A percentile compares a stretch with the other conserved stretches of the same genome.
These are phyloP conservation scores for Boletus pseudo-olivaceus DNA, from an alignment of 768 basidiomycete genomes.

Conservation along the genomic window DNA sequence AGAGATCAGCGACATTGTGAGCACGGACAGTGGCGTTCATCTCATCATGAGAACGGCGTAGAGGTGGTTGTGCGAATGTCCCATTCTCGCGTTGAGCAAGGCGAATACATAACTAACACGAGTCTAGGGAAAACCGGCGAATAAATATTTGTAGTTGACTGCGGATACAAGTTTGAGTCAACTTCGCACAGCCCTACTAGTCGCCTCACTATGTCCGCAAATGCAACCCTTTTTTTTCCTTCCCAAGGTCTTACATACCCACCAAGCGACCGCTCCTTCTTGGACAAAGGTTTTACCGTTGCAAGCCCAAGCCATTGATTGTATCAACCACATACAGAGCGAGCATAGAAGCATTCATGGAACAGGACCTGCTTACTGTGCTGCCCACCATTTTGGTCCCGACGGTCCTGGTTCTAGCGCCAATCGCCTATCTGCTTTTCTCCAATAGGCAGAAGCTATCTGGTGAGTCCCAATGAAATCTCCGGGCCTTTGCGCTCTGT, in stretches of 20 bases:
- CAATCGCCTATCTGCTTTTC: constrained; percentile 17
- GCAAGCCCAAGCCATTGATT: not conserved
- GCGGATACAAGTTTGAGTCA: too few species aligned
- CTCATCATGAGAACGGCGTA: constrained; percentile 83
- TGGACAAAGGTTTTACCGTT: not conserved
- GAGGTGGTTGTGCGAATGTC: not conserved
- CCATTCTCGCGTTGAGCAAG: not conserved
- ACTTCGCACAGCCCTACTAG: not conserved
- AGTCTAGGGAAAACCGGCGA: too few species aligned
- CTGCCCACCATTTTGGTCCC: constrained; percentile 13
- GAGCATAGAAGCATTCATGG: not conserved
- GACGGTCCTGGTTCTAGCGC: constrained; percentile 5
- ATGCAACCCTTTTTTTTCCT: not conserved
- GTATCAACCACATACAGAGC: not conserved
- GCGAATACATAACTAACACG: not conserved
- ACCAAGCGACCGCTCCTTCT: not conserved
- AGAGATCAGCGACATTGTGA: constrained; percentile 77
- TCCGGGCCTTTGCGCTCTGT: not conserved
- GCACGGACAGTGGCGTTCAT: constrained; percentile 94
- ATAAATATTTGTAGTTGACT: too few species aligned
- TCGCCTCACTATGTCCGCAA: not conserved
- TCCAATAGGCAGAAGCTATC: not conserved
- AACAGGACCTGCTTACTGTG: not conserved
- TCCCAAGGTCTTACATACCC: not conserved
- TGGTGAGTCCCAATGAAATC: constrained; percentile 14